phyloP scores from a whole-genome alignment of 2,329 filamentous ascomycete genomes.

The Thelonectria rubi region DNA sequence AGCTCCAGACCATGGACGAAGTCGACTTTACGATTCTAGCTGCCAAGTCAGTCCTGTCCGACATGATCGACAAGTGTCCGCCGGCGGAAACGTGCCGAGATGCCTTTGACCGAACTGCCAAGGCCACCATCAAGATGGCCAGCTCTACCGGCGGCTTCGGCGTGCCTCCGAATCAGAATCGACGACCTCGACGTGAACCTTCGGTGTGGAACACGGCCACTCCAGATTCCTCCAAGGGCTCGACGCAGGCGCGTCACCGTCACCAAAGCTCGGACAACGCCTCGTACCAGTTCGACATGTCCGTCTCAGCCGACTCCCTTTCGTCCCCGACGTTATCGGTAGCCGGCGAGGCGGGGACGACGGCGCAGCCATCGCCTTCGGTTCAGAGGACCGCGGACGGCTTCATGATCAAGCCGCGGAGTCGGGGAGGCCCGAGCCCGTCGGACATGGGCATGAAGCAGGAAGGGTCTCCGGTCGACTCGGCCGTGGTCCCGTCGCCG shows the following conservation, averaged over 20 bases:
- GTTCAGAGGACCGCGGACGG: slow-evolving; percentile 47
- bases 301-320: slow-evolving; percentile 49
- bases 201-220: slow-evolving; percentile 43
- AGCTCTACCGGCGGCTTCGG: slow-evolving; percentile 87
- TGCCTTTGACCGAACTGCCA: slow-evolving; percentile 93
- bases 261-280: slow-evolving; percentile 45
- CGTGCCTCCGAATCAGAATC: slow-evolving; percentile 41
- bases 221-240: slow-evolving; percentile 39
- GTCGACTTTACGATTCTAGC: slow-evolving; percentile 97
- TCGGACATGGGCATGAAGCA: slow-evolving; percentile 42
- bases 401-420: slow-evolving; percentile 45
- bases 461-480: slow-evolving; percentile 50
- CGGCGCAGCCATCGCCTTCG: slow-evolving; percentile 52
- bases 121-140: slow-evolving; percentile 95
- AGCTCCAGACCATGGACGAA: slow-evolving; percentile 79
- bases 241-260: slow-evolving; percentile 39
- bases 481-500: slow-evolving; percentile 57
- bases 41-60: slow-evolving; percentile 89
- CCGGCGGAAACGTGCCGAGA: slow-evolving; percentile 94
- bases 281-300: slow-evolving; percentile 49
- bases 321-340: slow-evolving; percentile 54
- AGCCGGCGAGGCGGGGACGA: slow-evolving; percentile 43
- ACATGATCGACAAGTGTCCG: slow-evolving; percentile 93
- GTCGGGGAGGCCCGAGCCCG: slow-evolving; percentile 45
- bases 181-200: slow-evolving; percentile 41